Conservation (phyloP, 2,329 filamentous ascomycete species). For the Cytospora piceae region DNA sequence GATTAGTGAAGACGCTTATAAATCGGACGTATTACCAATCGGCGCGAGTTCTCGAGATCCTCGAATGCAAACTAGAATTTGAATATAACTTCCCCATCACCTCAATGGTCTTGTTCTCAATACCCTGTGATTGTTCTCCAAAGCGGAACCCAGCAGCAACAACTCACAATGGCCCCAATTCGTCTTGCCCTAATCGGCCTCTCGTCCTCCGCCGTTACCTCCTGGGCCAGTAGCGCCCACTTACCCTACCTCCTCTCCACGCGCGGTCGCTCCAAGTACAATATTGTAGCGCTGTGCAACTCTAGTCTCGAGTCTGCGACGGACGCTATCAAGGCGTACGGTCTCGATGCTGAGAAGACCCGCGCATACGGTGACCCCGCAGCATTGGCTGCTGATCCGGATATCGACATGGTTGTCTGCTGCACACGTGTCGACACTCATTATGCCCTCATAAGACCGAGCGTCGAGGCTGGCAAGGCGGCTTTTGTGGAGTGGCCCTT, state of each 20-base stretch:
- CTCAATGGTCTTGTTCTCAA: too few species aligned
- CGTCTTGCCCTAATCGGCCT: slow-evolving; percentile 63
- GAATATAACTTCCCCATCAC: neutral
- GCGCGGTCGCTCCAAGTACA: slow-evolving; percentile 46
- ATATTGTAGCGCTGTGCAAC: slow-evolving; percentile 58
- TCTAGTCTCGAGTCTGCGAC: slow-evolving; percentile 49
- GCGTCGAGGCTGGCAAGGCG: slow-evolving; percentile 54
- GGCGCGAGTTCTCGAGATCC: neutral
- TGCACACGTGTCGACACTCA: slow-evolving; percentile 59
- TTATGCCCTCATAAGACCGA: slow-evolving; percentile 48
- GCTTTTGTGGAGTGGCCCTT: slow-evolving; percentile 64
- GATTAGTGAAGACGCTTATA: neutral
- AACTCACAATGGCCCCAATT: slow-evolving; percentile 49
- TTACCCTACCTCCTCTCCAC: slow-evolving; percentile 61
- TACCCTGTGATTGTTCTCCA: too few species aligned
- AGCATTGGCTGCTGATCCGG: slow-evolving; percentile 50
- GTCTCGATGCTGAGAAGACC: slow-evolving; percentile 43
- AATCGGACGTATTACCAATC: neutral
- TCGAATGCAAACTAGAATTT: neutral
- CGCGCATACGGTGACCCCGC: slow-evolving; percentile 56
- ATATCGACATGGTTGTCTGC: slow-evolving; percentile 60
- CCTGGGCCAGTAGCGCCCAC: slow-evolving; percentile 60
- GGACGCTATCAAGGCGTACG: slow-evolving; percentile 48
- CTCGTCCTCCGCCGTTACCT: slow-evolving; percentile 52
- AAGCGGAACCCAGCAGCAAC: neutral